Evolutionary conservation across 768 basidiomycete genomes (phyloP), one percentile per base, ranked within the genome.

Genomic region (Rhizopogon vesiculosus): DNA sequence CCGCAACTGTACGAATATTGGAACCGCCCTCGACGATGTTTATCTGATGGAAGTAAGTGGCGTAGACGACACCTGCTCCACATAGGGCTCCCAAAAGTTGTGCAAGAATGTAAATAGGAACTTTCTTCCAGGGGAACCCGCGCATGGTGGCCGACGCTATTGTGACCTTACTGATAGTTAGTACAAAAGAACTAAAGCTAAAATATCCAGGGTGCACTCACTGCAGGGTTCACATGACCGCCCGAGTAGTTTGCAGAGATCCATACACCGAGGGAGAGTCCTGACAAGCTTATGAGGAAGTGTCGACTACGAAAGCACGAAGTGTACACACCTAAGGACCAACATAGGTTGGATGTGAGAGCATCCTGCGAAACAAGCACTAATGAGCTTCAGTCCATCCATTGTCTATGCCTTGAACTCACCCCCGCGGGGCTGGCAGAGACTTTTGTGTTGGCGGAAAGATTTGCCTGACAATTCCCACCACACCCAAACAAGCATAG

Each of bases 51-150:
- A 76, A 75, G 62, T 84, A 87, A 57, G 81, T 80, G 4, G 73
- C 82, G 56, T 84, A 85, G 31, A 79, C 67, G 46, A 80, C 58
- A 1, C 76, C 75, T 4, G 77, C 78, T 6, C 82, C 84, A 28
- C 75, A 68, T 39, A 83, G 57, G 5, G 74, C 84, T 10, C 84
- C 85, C 55, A 85, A 61, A 22, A 82, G 42, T 65, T 87, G 85
- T 0, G 81, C 76, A 52, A 80, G 62, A 33, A 85, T 79, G 69
- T 80, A 87, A 16, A 72, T 78, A 0, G 88, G 87, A 0, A 87
- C 87, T 68, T 89, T 89, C 59, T 74, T 76, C 83, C 85, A 85
- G 0, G 87, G 86, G 69, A 91, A 89, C 39, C 79, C 81, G 60
- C 87, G 79, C 69, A 81, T 87, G 1, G 78, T 71, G 8, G 84